phyloP scores from a whole-genome alignment of 768 basidiomycete species.

The Trametes meyenii region DNA sequence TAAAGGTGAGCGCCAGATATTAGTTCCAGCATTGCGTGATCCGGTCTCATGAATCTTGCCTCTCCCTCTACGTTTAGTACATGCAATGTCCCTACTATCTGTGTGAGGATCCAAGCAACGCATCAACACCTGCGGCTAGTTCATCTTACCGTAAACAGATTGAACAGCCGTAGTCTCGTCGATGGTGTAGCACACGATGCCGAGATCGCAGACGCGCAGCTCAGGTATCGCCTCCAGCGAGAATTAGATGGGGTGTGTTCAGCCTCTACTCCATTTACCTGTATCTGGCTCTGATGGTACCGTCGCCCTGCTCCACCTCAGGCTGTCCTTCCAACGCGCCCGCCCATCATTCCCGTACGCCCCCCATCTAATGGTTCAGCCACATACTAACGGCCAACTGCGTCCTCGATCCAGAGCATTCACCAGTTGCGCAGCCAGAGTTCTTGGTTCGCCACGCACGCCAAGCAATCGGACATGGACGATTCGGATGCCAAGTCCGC shows the following conservation, averaged over 20 bases:
- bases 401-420: slow-evolving; percentile 5
- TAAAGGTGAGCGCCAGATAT: slow-evolving; percentile 6
- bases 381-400: neutral
- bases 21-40: neutral
- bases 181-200: slow-evolving; percentile 8
- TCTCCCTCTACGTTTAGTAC: neutral
- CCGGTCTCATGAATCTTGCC: neutral
- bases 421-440: slow-evolving; percentile 15
- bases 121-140: neutral
- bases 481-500: slow-evolving; percentile 2
- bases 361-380: neutral
- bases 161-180: slow-evolving; percentile 10
- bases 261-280: neutral
- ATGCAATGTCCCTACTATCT: slow-evolving; percentile 13
- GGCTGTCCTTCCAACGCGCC: slow-evolving; percentile 8
- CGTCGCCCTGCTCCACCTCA: neutral
- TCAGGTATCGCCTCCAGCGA: slow-evolving; percentile 15
- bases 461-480: slow-evolving; percentile 8
- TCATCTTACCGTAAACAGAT: neutral
- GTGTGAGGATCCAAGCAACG: neutral
- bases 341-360: slow-evolving; percentile 20
- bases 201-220: slow-evolving; percentile 17
- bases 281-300: neutral
- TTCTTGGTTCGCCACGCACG: slow-evolving; percentile 17
- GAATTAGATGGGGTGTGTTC: slow-evolving; percentile 13